phyloP scores from a whole-genome alignment of 2,329 filamentous ascomycete genomes.

The Clonostachys rosea region DNA sequence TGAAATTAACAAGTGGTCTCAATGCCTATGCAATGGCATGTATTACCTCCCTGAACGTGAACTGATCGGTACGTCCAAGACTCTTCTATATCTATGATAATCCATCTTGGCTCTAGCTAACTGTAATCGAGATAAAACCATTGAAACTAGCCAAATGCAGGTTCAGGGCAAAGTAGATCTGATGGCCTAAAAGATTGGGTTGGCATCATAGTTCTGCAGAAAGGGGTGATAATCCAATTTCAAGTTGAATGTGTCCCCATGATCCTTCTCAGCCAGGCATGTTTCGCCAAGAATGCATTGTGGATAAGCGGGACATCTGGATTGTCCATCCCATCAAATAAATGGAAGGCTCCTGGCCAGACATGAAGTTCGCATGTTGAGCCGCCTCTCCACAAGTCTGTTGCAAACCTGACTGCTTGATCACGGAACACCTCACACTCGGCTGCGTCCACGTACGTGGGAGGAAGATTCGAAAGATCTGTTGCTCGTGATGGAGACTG shows the following conservation, averaged over 20 bases:
- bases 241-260: not conserved
- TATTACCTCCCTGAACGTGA: no score
- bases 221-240: no score
- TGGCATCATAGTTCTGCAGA: no score
- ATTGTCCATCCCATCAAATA: slow-evolving; percentile 20
- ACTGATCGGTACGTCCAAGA: no score
- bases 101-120: no score
- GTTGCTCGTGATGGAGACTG: slow-evolving; percentile 27
- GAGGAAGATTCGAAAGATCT: slow-evolving; percentile 28
- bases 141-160: no score
- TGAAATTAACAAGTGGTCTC: no score
- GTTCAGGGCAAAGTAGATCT: no score
- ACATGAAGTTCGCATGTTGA: slow-evolving; percentile 30
- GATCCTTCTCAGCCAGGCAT: not conserved
- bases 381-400: slow-evolving; percentile 29
- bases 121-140: no score
- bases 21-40: no score
- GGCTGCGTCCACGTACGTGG: slow-evolving; percentile 36
- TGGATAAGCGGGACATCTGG: not conserved
- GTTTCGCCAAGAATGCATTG: not conserved
- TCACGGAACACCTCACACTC: slow-evolving; percentile 36
- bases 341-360: slow-evolving; percentile 33
- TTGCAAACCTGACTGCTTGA: slow-evolving; percentile 30
- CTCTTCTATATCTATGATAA: no score
- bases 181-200: no score